phyloP scores from a whole-genome alignment of 306 rosid genomes.

The Rosa rugosa region DNA sequence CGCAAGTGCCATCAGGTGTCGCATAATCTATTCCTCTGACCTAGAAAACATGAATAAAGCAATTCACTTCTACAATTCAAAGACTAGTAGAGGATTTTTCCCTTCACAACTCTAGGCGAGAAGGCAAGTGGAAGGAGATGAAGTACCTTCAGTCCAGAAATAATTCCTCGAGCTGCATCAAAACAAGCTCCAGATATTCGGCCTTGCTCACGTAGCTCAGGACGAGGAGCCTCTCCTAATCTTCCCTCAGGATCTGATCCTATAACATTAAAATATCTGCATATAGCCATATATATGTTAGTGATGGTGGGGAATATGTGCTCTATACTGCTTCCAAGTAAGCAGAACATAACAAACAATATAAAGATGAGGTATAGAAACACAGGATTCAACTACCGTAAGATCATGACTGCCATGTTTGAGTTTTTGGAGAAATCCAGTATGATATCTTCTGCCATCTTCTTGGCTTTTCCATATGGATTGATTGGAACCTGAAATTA shows the following conservation, averaged over 20 bases:
- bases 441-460: conserved; percentile 98
- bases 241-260: conserved; percentile 93
- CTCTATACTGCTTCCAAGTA: neutral
- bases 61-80: neutral
- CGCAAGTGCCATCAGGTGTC: conserved; percentile 84
- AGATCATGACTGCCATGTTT: conserved; percentile 91
- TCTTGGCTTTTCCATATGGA: conserved; percentile 98
- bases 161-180: conserved; percentile 80
- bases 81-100: neutral
- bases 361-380: neutral
- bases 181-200: conserved; percentile 93
- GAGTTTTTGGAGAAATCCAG: conserved; percentile 88
- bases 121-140: neutral
- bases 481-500: conserved; percentile 79
- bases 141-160: conserved; percentile 68
- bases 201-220: conserved; percentile 88
- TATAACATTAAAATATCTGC: conserved; percentile 88
- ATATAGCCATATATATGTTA: conserved; percentile 4
- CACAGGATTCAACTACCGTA: conserved; percentile 51
- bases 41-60: conserved; percentile 33
- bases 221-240: conserved; percentile 92
- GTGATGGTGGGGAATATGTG: neutral
- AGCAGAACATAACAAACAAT: neutral
- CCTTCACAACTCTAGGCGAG: neutral
- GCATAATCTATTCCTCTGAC: conserved; percentile 84